Evolutionary conservation across 2,329 filamentous ascomycete genomes (phyloP).

Genomic region (Parastagonospora avenae): DNA sequence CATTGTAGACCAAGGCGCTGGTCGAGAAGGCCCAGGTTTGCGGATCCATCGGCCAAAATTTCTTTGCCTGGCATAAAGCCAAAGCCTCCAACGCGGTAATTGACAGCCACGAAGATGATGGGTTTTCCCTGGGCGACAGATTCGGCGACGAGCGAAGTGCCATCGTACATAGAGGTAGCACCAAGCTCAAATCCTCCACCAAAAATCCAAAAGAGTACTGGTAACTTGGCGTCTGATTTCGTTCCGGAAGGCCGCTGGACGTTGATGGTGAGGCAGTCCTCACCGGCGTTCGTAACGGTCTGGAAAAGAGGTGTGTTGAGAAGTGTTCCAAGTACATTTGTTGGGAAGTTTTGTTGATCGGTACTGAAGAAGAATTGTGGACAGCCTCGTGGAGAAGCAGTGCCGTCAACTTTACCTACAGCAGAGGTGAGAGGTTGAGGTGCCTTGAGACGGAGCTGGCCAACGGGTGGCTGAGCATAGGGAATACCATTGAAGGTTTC

Average conservation of each 20-base stretch:
- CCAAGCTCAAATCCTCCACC: constrained; percentile 50
- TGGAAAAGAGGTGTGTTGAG: constrained; percentile 49
- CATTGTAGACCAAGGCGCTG: constrained; percentile 75
- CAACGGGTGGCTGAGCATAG: constrained; percentile 72
- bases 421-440: constrained; percentile 64
- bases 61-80: constrained; percentile 75
- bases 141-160: constrained; percentile 45
- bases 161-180: constrained; percentile 49
- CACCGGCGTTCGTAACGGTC: constrained; percentile 40
- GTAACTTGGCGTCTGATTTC: constrained; percentile 46
- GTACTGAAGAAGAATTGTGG: constrained; percentile 72
- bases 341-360: constrained; percentile 41
- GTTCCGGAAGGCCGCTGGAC: constrained; percentile 50
- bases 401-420: constrained; percentile 67
- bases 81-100: constrained; percentile 77
- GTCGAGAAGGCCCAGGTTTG: constrained; percentile 75
- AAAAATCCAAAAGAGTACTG: constrained; percentile 57
- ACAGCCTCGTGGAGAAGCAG: constrained; percentile 64
- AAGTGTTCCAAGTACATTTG: constrained; percentile 45
- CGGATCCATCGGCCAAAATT: constrained; percentile 67
- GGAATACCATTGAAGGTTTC: constrained; percentile 78
- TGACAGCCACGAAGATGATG: constrained; percentile 76
- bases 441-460: constrained; percentile 69
- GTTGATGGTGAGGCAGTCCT: constrained; percentile 53
- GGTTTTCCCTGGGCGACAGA: constrained; percentile 61